A percentile compares a stretch with the other conserved stretches of the same genome.
Evolutionary conservation across 139 green algal species (phyloP).

Genomic region (Picochlorum sp.): DNA sequence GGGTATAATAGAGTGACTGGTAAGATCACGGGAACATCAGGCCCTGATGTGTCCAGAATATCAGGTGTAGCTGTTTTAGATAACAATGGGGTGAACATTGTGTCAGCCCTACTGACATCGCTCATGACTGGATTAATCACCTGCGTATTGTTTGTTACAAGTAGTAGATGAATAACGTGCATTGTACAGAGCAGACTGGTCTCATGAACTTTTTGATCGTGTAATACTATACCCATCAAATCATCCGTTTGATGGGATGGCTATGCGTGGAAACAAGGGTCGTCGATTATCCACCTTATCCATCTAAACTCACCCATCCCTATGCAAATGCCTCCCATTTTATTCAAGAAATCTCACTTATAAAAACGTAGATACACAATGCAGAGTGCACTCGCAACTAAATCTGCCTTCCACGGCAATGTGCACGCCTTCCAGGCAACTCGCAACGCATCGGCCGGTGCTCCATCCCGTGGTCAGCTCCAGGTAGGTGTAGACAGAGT

Average conservation of each 20-base stretch:
- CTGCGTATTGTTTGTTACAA: not conserved
- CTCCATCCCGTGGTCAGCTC: slow-evolving; percentile 1
- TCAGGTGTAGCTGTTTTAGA: slow-evolving; percentile 33
- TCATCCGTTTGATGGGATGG: no score
- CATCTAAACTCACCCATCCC: not conserved
- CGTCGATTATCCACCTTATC: not conserved
- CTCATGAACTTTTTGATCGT: no score
- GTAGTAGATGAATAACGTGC: not conserved
- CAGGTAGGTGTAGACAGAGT: not conserved
- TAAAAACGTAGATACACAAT: not conserved
- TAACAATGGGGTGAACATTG: slow-evolving; percentile 49
- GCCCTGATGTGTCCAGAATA: slow-evolving; percentile 31
- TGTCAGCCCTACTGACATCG: slow-evolving; percentile 33
- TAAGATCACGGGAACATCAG: slow-evolving; percentile 24
- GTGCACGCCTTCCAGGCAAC: slow-evolving; percentile 1
- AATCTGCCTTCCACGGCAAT: slow-evolving; percentile 6
- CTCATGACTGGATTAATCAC: slow-evolving; percentile 6
- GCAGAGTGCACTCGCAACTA: not conserved
- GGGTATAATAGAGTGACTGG: slow-evolving; percentile 42
- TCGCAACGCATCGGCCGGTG: not conserved
- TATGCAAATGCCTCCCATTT: not conserved
- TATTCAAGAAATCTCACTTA: not conserved
- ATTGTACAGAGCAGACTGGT: not conserved
- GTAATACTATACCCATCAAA: no score
- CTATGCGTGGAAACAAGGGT: no score